These are phyloP conservation scores for Xylaria sp. DNA, from an alignment of 2,329 filamentous ascomycete species.

Conservation along the genomic window DNA sequence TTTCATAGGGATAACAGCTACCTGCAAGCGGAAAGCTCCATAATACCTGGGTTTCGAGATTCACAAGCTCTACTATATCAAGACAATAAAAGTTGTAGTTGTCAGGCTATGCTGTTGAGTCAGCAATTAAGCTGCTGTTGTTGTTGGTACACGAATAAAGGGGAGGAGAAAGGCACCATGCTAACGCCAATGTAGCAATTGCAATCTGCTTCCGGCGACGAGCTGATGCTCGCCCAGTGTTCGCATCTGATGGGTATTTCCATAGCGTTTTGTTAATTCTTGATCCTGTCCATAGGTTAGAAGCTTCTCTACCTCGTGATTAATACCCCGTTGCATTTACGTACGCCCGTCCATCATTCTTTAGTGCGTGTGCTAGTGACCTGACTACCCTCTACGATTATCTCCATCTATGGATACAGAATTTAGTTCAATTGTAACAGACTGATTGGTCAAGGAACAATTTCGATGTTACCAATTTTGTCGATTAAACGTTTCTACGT, in stretches of 20 bases:
- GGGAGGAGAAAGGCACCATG: not conserved
- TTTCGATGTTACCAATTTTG: no score
- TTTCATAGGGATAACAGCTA: slow-evolving; percentile 4
- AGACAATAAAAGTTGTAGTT: not conserved
- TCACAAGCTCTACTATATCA: not conserved
- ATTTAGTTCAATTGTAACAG: not conserved
- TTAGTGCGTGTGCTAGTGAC: not conserved
- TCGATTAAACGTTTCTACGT: not conserved
- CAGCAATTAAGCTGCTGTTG: not conserved
- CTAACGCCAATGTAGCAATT: not conserved
- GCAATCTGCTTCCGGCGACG: not conserved
- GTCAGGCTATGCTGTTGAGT: not conserved
- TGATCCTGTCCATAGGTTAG: slow-evolving; percentile 5
- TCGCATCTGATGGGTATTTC: not conserved
- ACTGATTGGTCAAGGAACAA: not conserved
- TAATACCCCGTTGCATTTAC: slow-evolving; percentile 1
- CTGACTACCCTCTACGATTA: no score
- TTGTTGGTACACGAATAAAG: not conserved
- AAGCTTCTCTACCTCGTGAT: not conserved
- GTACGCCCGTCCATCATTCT: not conserved
- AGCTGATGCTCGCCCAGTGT: not conserved
- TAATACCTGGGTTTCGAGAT: not conserved
- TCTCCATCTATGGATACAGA: not conserved
- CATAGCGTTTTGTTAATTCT: slow-evolving; percentile 11
- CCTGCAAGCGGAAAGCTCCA: not conserved